Evolutionary conservation across 371 early-diverging fungal genomes (phyloP).

Genomic region (Paramicrosporidium saccamoebae): DNA sequence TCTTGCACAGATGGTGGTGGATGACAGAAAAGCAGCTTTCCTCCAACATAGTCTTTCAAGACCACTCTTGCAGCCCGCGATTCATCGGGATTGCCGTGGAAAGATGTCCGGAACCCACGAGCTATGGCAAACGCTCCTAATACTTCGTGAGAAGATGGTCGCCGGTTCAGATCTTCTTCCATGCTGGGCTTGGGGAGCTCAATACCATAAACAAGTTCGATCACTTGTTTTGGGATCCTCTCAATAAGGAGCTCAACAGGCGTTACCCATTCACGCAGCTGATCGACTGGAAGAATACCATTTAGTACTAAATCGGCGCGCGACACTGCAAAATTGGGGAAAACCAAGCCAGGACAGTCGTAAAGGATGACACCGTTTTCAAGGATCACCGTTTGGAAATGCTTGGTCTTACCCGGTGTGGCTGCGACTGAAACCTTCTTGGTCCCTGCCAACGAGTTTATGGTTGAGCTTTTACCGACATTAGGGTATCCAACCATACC

Average conservation of each 20-base stretch:
- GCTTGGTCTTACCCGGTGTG: constrained; percentile 99
- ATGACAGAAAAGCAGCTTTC: constrained; percentile 2
- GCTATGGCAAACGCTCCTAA: constrained; percentile 49
- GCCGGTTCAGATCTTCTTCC: constrained; percentile 43
- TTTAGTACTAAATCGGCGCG: constrained; percentile 94
- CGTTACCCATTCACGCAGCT: constrained; percentile 73
- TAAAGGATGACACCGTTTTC: constrained; percentile 50
- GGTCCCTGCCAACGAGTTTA: constrained; percentile 83
- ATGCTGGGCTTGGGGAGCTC: constrained; percentile 26
- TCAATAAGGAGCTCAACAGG: constrained; percentile 45
- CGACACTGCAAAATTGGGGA: constrained; percentile 90
- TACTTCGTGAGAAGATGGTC: constrained; percentile 46
- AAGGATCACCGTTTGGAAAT: constrained; percentile 80
- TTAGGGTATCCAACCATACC: constrained; percentile 98
- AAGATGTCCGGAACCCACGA: constrained; percentile 54
- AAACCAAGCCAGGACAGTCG: constrained; percentile 98
- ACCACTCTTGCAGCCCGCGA: constrained; percentile 74
- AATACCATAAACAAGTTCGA: constrained; percentile 80
- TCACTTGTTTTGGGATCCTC: constrained; percentile 49
- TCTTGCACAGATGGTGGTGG: constrained; percentile 2
- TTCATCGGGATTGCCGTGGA: constrained; percentile 89
- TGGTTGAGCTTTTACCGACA: constrained; percentile 98
- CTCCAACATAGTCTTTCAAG: constrained; percentile 86
- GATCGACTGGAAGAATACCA: constrained; percentile 95
- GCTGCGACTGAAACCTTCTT: constrained; percentile 84